Conservation (phyloP, 129 eudicot species). For the Lactuca saligna region DNA sequence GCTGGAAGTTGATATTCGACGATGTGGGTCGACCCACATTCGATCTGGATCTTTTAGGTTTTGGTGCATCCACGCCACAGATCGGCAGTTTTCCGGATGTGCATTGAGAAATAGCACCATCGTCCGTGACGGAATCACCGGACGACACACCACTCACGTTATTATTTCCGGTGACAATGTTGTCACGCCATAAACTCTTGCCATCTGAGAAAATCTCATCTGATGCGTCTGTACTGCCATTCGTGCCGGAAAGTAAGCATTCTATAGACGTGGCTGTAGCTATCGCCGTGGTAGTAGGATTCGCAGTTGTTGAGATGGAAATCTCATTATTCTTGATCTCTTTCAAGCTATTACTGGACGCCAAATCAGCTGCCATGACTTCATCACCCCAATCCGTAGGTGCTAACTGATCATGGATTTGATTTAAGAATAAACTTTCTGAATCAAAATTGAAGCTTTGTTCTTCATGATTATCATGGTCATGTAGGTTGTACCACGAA, state of each 20-base stretch:
- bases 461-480: conserved; percentile 14
- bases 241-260: conserved; percentile 52
- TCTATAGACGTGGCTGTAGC: conserved; percentile 33
- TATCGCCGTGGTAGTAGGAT: neutral
- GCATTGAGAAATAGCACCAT: conserved; percentile 33
- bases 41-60: conserved; percentile 45
- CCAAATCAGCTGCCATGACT: conserved; percentile 21
- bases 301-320: neutral
- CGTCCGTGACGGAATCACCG: conserved; percentile 34
- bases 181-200: conserved; percentile 34
- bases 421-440: conserved; percentile 29
- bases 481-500: conserved; percentile 24
- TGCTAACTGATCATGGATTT: conserved; percentile 20
- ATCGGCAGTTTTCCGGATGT: conserved; percentile 28
- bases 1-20: conserved; percentile 78
- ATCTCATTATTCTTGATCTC: conserved; percentile 9
- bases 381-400: conserved; percentile 28
- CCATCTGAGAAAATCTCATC: conserved; percentile 38
- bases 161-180: conserved; percentile 16
- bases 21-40: conserved; percentile 38
- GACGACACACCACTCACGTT: conserved; percentile 33
- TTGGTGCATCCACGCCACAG: conserved; percentile 13
- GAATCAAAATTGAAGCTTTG: conserved; percentile 29
- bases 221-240: conserved; percentile 46
- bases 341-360: conserved; percentile 20